phyloP scores from a whole-genome alignment of 2,329 filamentous ascomycete species.

The Paraconiothyrium brasiliense region DNA sequence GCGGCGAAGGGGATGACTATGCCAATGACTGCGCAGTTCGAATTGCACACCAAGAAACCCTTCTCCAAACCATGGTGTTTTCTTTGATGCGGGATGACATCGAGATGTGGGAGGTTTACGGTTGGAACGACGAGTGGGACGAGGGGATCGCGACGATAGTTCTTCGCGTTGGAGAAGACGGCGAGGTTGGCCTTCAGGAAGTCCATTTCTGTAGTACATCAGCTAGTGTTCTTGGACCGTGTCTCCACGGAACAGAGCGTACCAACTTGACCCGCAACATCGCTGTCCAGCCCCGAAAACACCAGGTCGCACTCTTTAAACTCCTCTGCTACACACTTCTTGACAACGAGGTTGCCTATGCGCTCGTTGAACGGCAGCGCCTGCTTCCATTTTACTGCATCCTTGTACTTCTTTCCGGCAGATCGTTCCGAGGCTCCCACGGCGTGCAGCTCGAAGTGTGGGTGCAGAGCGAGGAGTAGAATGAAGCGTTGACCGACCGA shows the following conservation, averaged over 20 bases:
- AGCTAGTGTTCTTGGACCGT: background rate
- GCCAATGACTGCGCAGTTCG: constrained; percentile 96
- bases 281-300: constrained; percentile 91
- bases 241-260: constrained; percentile 38
- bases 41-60: constrained; percentile 97
- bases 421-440: constrained; percentile 90
- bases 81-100: constrained; percentile 89
- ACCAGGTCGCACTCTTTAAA: constrained; percentile 92
- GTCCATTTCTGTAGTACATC: constrained; percentile 71
- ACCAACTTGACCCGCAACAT: constrained; percentile 93
- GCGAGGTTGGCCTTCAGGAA: constrained; percentile 88
- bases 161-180: constrained; percentile 98
- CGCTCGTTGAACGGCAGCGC: constrained; percentile 78
- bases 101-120: constrained; percentile 88
- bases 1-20: constrained; percentile 95
- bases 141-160: constrained; percentile 88
- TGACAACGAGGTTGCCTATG: constrained; percentile 82
- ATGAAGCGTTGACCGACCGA: constrained; percentile 97
- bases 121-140: constrained; percentile 95
- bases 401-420: constrained; percentile 91
- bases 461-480: constrained; percentile 87
- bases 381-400: constrained; percentile 97
- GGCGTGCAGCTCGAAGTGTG: constrained; percentile 84
- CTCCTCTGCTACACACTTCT: constrained; percentile 81
- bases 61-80: constrained; percentile 75